Evolutionary conservation across 2,329 filamentous ascomycete genomes (phyloP).

Genomic region (Arachnomyces sp.): DNA sequence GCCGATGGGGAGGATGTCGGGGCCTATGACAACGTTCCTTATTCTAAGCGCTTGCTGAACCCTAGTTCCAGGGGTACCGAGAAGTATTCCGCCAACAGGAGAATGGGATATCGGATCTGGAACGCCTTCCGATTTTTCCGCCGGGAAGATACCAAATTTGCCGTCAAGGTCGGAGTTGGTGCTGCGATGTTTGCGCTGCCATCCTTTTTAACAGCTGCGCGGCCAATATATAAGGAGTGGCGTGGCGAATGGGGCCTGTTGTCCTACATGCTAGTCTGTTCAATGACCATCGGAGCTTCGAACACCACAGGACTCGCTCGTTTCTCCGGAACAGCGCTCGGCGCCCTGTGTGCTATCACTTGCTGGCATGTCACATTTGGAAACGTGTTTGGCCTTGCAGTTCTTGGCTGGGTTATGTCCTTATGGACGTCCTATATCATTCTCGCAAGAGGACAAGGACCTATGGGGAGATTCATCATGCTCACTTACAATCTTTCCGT

Average conservation of each 20-base stretch:
- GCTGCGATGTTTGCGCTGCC: constrained; percentile 83
- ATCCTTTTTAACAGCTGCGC: constrained; percentile 70
- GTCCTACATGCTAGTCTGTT: constrained; percentile 96
- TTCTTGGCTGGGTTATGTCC: constrained; percentile 73
- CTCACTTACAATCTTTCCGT: constrained; percentile 94
- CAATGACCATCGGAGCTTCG: constrained; percentile 92
- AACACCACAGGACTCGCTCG: constrained; percentile 86
- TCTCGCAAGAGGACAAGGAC: constrained; percentile 71
- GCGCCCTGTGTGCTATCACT: constrained; percentile 63
- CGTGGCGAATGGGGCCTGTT: constrained; percentile 93
- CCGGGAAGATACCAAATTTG: constrained; percentile 64
- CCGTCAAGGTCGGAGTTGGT: constrained; percentile 86
- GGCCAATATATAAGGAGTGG: constrained; percentile 77
- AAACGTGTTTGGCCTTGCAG: constrained; percentile 65
- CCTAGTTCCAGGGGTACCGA: background rate
- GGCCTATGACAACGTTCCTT: too few relatives aligned
- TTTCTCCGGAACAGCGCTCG: constrained; percentile 77
- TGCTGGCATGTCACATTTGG: constrained; percentile 71
- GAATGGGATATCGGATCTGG: constrained; percentile 45
- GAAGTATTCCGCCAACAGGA: constrained; percentile 14
- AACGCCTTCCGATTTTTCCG: constrained; percentile 48
- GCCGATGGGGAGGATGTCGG: too few relatives aligned
- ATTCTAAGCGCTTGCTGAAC: background rate
- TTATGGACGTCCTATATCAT: constrained; percentile 86
- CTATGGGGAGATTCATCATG: constrained; percentile 86